These are phyloP conservation scores for Diaporthe citri DNA, from an alignment of 2,329 filamentous ascomycete genomes.

Conservation along the genomic window DNA sequence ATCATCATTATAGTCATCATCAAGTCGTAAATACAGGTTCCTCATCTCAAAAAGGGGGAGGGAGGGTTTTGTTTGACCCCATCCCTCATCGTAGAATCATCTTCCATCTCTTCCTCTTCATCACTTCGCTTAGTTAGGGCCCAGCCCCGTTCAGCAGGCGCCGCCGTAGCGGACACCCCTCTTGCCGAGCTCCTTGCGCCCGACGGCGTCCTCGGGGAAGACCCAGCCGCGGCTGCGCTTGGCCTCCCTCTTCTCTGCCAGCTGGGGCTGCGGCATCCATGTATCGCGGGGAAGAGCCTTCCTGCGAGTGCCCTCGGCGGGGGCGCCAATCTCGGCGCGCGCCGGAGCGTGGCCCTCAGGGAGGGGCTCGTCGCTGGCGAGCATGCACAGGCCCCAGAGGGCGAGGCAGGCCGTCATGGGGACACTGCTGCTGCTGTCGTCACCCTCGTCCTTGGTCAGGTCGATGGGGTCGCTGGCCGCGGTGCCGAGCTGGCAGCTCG, in stretches of 20 bases:
- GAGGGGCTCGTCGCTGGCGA: conserved; percentile 51
- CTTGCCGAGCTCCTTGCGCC: conserved; percentile 78
- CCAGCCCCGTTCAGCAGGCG: conserved; percentile 36
- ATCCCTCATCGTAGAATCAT: conserved; percentile 2
- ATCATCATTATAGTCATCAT: conserved; percentile 31
- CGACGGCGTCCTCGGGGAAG: conserved; percentile 79
- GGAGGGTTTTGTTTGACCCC: not conserved
- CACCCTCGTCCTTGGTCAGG: conserved; percentile 46
- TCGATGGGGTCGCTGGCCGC: conserved; percentile 33
- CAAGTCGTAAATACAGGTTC: conserved; percentile 28
- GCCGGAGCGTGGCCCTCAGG: conserved; percentile 67
- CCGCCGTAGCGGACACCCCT: conserved; percentile 70
- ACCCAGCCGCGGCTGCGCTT: conserved; percentile 82
- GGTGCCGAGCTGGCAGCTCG: conserved; percentile 68
- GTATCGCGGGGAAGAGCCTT: conserved; percentile 77
- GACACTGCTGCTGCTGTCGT: conserved; percentile 46
- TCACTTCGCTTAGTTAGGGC: not conserved
- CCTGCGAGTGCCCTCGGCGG: conserved; percentile 77
- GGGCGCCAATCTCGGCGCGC: conserved; percentile 80
- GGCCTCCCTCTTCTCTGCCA: conserved; percentile 80
- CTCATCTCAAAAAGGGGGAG: conserved; percentile 5
- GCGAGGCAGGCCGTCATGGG: conserved; percentile 79
- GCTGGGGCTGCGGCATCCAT: conserved; percentile 82
- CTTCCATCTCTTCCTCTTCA: not conserved
- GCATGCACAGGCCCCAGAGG: conserved; percentile 79